Evolutionary conservation across 2,329 filamentous ascomycete genomes (phyloP).

Genomic region (Fusarium graminum): DNA sequence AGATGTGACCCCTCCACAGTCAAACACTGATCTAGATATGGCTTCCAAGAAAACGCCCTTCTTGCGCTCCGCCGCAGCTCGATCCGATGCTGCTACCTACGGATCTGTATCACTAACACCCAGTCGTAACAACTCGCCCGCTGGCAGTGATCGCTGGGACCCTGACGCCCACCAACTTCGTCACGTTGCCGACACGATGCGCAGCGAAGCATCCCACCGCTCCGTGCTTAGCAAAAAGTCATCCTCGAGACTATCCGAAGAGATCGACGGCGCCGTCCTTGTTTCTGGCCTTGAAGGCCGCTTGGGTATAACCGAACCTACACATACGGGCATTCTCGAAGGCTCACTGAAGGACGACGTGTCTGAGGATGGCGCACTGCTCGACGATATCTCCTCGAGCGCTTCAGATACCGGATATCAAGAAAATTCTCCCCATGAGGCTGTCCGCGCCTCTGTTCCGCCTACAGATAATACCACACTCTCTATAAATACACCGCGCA

Average conservation of each 20-base stretch:
- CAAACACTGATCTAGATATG: slow-evolving; percentile 49
- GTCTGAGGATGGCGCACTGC: slow-evolving; percentile 53
- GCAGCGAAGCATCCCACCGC: slow-evolving; percentile 52
- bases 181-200: slow-evolving; percentile 52
- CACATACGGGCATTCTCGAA: slow-evolving; percentile 60
- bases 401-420: slow-evolving; percentile 65
- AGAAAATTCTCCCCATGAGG: slow-evolving; percentile 81
- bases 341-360: slow-evolving; percentile 58
- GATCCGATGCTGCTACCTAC: slow-evolving; percentile 53
- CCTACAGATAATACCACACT: slow-evolving; percentile 80
- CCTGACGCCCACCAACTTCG: slow-evolving; percentile 53
- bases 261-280: slow-evolving; percentile 65
- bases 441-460: slow-evolving; percentile 83
- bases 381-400: slow-evolving; percentile 57
- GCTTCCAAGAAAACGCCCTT: slow-evolving; percentile 56
- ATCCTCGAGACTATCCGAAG: slow-evolving; percentile 60
- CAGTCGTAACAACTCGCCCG: slow-evolving; percentile 54
- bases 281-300: slow-evolving; percentile 67
- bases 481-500: slow-evolving; percentile 89
- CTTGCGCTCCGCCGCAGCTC: slow-evolving; percentile 50
- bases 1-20: slow-evolving; percentile 45
- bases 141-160: slow-evolving; percentile 52
- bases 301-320: slow-evolving; percentile 64
- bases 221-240: slow-evolving; percentile 51
- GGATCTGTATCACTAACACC: slow-evolving; percentile 56